Percentiles rank a stretch among this genome's conserved stretches.
phyloP scores from a whole-genome alignment of 75 land plant species.

The Azolla pinnata region DNA sequence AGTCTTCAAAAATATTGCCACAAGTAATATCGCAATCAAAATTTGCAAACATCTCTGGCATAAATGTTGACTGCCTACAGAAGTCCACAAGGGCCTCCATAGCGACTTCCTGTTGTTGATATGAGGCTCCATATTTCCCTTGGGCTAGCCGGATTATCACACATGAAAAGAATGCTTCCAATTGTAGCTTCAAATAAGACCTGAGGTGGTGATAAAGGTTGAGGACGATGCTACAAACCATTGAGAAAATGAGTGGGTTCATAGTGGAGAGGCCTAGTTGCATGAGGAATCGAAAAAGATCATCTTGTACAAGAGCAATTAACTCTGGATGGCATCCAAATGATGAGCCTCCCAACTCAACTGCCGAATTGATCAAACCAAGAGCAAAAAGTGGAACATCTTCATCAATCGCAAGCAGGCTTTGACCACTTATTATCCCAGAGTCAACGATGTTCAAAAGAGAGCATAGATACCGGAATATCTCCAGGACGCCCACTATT shows the following conservation, averaged over 20 bases:
- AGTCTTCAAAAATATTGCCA: conserved; percentile 70
- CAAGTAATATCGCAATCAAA: conserved; percentile 75
- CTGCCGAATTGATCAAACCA: conserved; percentile 77
- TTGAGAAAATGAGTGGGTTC: conserved; percentile 68
- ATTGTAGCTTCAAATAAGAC: conserved; percentile 58
- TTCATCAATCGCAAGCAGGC: conserved; percentile 43
- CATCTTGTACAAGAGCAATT: conserved; percentile 73
- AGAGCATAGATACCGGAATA: conserved; percentile 83
- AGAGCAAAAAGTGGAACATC: conserved; percentile 85
- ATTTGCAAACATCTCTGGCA: conserved; percentile 77
- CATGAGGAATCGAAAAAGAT: conserved; percentile 72
- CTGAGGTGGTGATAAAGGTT: conserved; percentile 85
- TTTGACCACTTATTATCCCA: conserved; percentile 28
- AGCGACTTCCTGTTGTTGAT: conserved; percentile 90
- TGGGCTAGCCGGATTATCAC: conserved; percentile 57
- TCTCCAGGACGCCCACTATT: conserved; percentile 57
- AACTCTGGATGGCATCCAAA: conserved; percentile 74
- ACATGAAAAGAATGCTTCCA: conserved; percentile 78
- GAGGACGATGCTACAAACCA: conserved; percentile 88
- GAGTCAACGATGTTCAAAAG: conserved; percentile 58
- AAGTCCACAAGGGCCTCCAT: conserved; percentile 76
- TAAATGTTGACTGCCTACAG: conserved; percentile 72
- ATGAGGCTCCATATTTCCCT: conserved; percentile 26
- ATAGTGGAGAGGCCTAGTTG: conserved; percentile 49
- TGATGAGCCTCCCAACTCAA: conserved; percentile 69